Conservation (phyloP, 768 basidiomycete species). For the Cubamyces sp. region DNA sequence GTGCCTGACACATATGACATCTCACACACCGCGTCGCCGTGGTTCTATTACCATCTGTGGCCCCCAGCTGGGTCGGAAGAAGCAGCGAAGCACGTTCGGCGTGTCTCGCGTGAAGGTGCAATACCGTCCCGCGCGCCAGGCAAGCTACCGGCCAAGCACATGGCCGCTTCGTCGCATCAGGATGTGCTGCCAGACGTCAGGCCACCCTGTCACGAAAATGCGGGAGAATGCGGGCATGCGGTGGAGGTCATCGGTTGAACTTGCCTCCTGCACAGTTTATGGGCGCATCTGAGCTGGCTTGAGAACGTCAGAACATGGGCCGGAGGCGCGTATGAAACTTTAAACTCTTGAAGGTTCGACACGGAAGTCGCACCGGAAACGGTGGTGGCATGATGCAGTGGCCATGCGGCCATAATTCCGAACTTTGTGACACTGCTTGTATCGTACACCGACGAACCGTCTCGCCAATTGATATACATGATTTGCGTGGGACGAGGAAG, state of each 20-base stretch:
- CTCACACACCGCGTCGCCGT: too few species aligned
- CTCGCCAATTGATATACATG: slow-evolving; percentile 2
- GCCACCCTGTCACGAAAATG: background rate
- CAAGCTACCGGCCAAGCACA: background rate
- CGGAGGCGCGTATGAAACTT: slow-evolving; percentile 16
- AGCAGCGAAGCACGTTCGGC: background rate
- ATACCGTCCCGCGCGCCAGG: background rate
- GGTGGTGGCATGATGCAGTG: background rate
- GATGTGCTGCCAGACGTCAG: slow-evolving; percentile 15
- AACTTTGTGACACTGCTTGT: slow-evolving; percentile 1
- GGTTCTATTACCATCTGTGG: too few species aligned
- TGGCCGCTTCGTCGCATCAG: slow-evolving; percentile 6
- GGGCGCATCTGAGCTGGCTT: background rate
- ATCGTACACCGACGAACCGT: background rate
- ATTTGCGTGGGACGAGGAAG: background rate
- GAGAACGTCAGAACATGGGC: background rate
- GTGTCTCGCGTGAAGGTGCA: too few species aligned
- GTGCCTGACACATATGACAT: too few species aligned
- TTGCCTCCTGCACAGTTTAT: background rate
- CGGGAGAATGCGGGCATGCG: background rate
- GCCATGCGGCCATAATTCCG: background rate
- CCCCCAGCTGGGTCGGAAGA: too few species aligned
- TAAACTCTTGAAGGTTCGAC: background rate
- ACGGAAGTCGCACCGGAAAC: background rate
- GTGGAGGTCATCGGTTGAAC: background rate